phyloP scores from a whole-genome alignment of 2,329 filamentous ascomycete species.

The Trichoderma sp. region DNA sequence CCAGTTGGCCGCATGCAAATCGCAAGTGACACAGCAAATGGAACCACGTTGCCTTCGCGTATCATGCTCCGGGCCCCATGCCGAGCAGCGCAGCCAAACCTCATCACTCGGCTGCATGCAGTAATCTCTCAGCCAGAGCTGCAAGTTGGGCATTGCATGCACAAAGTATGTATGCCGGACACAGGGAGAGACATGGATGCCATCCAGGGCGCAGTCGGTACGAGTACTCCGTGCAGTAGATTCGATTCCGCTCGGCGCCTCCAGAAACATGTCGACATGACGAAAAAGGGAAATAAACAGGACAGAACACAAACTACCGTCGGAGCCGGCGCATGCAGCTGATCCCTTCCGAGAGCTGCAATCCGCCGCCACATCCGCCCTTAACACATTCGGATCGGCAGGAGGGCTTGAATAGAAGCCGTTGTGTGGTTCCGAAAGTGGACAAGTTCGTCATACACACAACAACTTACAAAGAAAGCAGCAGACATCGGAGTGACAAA shows the following conservation, averaged over 20 bases:
- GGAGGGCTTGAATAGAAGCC: conserved; percentile 2
- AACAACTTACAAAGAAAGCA: neutral
- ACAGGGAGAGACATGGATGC: neutral
- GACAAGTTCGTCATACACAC: conserved; percentile 3
- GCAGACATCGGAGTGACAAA: neutral
- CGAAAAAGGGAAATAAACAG: neutral
- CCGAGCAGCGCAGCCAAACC: conserved; percentile 3
- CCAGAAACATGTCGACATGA: conserved; percentile 3
- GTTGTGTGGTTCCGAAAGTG: neutral
- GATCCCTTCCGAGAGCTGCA: conserved; percentile 12
- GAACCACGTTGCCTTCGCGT: conserved; percentile 9
- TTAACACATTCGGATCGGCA: conserved; percentile 11
- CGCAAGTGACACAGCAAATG: conserved; percentile 6
- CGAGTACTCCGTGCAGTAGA: neutral
- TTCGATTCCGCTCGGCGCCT: neutral
- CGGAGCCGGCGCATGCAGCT: conserved; percentile 15
- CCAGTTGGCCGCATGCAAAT: conserved; percentile 7
- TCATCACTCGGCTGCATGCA: conserved; percentile 15
- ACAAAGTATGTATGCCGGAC: neutral
- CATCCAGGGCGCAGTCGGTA: neutral
- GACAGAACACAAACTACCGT: neutral
- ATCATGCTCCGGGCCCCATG: neutral
- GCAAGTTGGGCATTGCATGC: neutral
- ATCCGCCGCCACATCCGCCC: conserved; percentile 15
- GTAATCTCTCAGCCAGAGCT: neutral